Evolutionary conservation across 805 yeast species (phyloP), one percentile per base, ranked within the genome.

Genomic region (Candida railenensis): DNA sequence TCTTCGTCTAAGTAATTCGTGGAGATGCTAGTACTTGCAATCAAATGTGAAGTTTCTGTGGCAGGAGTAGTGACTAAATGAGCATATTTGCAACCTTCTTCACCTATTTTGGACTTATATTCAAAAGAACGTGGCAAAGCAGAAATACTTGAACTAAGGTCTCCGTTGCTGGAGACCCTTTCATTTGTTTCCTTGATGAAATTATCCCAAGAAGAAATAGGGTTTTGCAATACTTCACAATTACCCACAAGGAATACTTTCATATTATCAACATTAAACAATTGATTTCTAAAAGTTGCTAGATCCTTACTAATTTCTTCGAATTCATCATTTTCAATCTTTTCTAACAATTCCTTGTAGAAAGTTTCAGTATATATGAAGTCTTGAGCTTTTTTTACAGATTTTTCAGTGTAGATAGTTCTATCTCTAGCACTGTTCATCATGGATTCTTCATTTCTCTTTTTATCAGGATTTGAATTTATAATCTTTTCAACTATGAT

Each of bases 231-330:
- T 18, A 71, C 69, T 1, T 65, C 55, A 25, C 84, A 69, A 56
- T 87, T 90, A 44, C 96, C 97, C 48, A 80, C 69, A 14, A 92
- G 77, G 25, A 89, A 66, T 0, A 88, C 69, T 53, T 90, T 82
- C 57, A 83, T 69, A 55, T 87, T 88, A 16, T 78, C 71, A 20
- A 78, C 65, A 15, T 71, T 67, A 60, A 87, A 82, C 37, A 89
- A 62, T 40, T 71, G 73, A 8, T 54, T 48, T 60, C 82, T 78
- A 45, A 85, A 73, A 39, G 41, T 49, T 46, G 82, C 83, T 55
- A 87, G 75, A 51, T 74, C 80, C 1, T 56, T 57, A 53, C 67
- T 67, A 37, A 89, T 73, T 5, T 60, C 57, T 2, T 61, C 63
- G 54, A 75, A 83, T 20, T 75, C 66, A 14, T 87, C 89, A 18